Evolutionary conservation across 1,284 basidiomycete species (phyloP).

Genomic region (Cerrena zonata): DNA sequence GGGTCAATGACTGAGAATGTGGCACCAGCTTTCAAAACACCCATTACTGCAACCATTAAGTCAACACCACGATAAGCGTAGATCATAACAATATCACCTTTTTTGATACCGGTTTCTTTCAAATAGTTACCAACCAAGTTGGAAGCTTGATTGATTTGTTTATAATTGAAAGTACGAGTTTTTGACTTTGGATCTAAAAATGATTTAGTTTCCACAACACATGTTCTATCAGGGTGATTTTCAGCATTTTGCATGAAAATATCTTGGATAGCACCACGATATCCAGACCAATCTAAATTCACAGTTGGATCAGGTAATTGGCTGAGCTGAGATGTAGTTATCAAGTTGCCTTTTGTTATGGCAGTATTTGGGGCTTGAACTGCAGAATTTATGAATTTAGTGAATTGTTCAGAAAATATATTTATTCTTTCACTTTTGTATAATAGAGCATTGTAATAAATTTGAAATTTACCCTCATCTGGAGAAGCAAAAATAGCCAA

Average conservation of each 20-base stretch:
- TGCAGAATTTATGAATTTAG: conserved; percentile 73
- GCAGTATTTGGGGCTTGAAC: conserved; percentile 55
- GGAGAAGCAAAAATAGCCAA: too few relatives aligned
- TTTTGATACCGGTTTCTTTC: conserved; percentile 76
- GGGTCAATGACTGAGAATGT: conserved; percentile 99
- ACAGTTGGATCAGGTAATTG: conserved; percentile 80
- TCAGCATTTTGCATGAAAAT: conserved; percentile 83
- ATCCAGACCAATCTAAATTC: conserved; percentile 95
- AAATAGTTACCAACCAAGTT: conserved; percentile 93
- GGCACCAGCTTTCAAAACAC: conserved; percentile 92
- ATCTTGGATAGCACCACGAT: conserved; percentile 92
- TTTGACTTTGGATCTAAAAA: conserved; percentile 45
- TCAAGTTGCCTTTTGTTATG: conserved; percentile 64
- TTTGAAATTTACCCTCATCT: too few relatives aligned
- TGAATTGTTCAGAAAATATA: conserved; percentile 82
- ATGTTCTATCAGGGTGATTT: conserved; percentile 71
- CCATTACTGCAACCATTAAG: conserved; percentile 95
- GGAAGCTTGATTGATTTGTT: conserved; percentile 75
- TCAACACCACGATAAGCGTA: conserved; percentile 96
- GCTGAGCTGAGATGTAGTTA: conserved; percentile 74
- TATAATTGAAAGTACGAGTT: conserved; percentile 70
- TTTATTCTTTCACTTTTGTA: conserved; percentile 82
- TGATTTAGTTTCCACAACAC: conserved; percentile 77
- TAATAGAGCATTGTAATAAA: conserved; percentile 92
- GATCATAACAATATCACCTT: conserved; percentile 98